Conservation (phyloP, 2,329 filamentous ascomycete species). For the Penicillium decumbens region DNA sequence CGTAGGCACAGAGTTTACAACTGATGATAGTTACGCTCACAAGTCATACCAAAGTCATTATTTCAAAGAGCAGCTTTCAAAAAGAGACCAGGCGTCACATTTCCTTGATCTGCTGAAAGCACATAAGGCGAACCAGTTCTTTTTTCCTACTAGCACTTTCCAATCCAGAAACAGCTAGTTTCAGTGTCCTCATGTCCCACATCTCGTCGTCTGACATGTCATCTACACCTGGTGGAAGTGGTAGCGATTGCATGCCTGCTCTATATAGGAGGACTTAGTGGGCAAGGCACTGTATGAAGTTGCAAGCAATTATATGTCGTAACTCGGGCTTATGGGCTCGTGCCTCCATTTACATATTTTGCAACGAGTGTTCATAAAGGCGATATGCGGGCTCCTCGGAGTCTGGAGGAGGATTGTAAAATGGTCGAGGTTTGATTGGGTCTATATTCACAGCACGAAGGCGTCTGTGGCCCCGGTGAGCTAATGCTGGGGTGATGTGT, state of each 20-base stretch:
- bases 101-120: background rate
- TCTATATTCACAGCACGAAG: background rate
- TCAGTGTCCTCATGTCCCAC: background rate
- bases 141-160: background rate
- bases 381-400: conserved; percentile 22
- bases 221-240: background rate
- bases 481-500: background rate
- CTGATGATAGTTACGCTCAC: too few relatives aligned
- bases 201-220: background rate
- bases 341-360: conserved; percentile 23
- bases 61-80: background rate
- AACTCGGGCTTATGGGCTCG: conserved; percentile 19
- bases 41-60: background rate
- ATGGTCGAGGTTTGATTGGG: background rate
- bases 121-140: background rate
- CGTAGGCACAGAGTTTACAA: too few relatives aligned
- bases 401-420: conserved; percentile 2
- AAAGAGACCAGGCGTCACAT: background rate
- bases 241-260: background rate
- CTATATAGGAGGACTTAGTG: conserved; percentile 12
- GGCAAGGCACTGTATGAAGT: conserved; percentile 17
- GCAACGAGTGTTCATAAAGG: conserved; percentile 20
- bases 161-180: background rate
- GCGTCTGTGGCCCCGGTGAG: background rate
- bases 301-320: conserved; percentile 19